These are phyloP conservation scores for Marsdenia floribunda DNA, from an alignment of 257 asterid species.

Conservation along the genomic window DNA sequence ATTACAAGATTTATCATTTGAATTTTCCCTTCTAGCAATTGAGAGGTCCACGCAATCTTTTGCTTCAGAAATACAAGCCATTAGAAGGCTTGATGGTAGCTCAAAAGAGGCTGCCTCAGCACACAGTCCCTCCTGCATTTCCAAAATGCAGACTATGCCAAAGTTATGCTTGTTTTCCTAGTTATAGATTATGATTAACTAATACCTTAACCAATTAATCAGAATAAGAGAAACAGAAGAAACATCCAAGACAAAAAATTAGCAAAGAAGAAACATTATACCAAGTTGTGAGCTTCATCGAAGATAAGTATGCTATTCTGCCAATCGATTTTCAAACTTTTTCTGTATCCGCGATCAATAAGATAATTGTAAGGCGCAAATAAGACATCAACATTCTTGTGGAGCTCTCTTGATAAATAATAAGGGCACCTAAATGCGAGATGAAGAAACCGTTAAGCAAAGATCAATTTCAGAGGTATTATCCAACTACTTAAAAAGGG, in stretches of 20 bases:
- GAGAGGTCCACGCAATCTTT: constrained; percentile 74
- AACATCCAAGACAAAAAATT: constrained; percentile 17
- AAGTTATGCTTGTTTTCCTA: constrained; percentile 10
- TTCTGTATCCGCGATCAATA: constrained; percentile 74
- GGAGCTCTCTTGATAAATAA: constrained; percentile 87
- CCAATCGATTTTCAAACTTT: constrained; percentile 67
- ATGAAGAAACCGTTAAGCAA: constrained; percentile 23
- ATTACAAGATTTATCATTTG: constrained; percentile 77
- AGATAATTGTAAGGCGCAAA: constrained; percentile 99
- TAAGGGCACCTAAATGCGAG: constrained; percentile 77
- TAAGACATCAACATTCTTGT: constrained; percentile 79
- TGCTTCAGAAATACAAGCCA: constrained; percentile 93
- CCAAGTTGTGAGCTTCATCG: constrained; percentile 99
- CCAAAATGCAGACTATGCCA: constrained; percentile 8
- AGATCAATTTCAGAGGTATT: constrained; percentile 15
- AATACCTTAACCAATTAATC: constrained; percentile 9
- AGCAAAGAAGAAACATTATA: constrained; percentile 29
- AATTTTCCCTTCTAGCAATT: constrained; percentile 56
- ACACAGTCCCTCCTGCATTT: constrained; percentile 82
- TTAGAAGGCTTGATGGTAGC: constrained; percentile 72
- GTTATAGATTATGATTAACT: constrained; percentile 6
- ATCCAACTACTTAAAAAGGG: constrained; percentile 18
- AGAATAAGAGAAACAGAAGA: constrained; percentile 11
- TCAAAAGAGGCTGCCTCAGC: constrained; percentile 99
- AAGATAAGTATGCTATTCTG: constrained; percentile 75